Evolutionary conservation across 495 filamentous ascomycete species (phyloP).

Genomic region (Geopyxis carbonaria): DNA sequence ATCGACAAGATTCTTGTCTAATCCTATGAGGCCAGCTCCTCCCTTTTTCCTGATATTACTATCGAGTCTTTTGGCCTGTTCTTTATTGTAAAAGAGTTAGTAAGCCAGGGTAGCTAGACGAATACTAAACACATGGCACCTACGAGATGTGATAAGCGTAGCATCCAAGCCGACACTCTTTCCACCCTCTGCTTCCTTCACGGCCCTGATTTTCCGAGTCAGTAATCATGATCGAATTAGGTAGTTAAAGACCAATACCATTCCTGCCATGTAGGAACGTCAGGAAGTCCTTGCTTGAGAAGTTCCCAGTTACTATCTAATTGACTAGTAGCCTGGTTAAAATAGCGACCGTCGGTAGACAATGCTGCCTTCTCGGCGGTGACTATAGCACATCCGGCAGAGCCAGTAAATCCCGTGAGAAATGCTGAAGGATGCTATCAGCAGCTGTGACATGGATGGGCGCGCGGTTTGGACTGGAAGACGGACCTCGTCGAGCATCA

Average conservation of each 20-base stretch:
- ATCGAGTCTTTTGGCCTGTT: conserved; percentile 64
- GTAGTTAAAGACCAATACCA: conserved; percentile 45
- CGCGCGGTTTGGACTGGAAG: conserved; percentile 3
- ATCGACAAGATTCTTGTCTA: conserved; percentile 74
- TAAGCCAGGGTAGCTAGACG: no score
- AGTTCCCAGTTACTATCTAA: conserved; percentile 84
- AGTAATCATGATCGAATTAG: background rate
- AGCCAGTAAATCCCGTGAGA: conserved; percentile 65
- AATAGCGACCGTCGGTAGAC: conserved; percentile 93
- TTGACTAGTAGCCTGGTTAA: conserved; percentile 90
- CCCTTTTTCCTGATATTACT: conserved; percentile 80
- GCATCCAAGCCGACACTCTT: conserved; percentile 88
- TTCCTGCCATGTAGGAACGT: conserved; percentile 95
- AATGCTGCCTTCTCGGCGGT: conserved; percentile 75
- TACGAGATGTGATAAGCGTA: conserved; percentile 62
- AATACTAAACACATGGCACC: no score
- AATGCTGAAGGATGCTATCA: conserved; percentile 53
- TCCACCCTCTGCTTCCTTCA: conserved; percentile 63
- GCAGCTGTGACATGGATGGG: conserved; percentile 10
- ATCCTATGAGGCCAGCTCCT: conserved; percentile 51
- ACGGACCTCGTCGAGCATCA: conserved; percentile 65
- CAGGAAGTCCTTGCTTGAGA: conserved; percentile 79
- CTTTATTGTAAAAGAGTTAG: no score
- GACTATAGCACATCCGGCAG: conserved; percentile 81
- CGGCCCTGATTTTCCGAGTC: conserved; percentile 40